Percentiles rank a stretch among this genome's conserved stretches.
These are phyloP conservation scores for Chytriomyces hyalinus DNA, from an alignment of 192 early-diverging fungal genomes.

Conservation along the genomic window DNA sequence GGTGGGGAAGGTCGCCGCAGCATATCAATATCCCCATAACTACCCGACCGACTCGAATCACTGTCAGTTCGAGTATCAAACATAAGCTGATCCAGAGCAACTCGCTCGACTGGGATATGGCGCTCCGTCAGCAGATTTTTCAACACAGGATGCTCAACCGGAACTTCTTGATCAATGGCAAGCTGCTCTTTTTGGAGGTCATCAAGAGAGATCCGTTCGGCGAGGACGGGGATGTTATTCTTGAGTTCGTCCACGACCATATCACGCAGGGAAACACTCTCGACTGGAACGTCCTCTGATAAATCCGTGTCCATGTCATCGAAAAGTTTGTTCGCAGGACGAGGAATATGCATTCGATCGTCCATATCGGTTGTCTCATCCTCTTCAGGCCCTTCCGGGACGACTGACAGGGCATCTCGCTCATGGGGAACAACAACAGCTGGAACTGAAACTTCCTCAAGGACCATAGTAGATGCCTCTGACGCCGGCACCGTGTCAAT, in stretches of 20 bases:
- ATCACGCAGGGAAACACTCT: conserved; percentile 20
- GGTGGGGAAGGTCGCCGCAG: conserved; percentile 1
- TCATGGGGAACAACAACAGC: background rate
- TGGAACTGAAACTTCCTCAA: background rate
- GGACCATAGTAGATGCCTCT: background rate
- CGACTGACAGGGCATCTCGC: background rate
- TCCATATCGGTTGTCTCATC: conserved; percentile 12
- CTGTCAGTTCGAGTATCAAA: background rate
- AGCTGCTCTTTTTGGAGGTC: background rate
- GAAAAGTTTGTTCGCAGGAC: background rate
- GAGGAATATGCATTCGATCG: background rate
- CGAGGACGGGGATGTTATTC: conserved; percentile 3
- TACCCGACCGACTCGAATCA: background rate
- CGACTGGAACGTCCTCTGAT: conserved; percentile 8
- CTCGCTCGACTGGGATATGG: conserved; percentile 26
- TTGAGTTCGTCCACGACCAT: conserved; percentile 11
- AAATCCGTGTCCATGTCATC: conserved; percentile 13
- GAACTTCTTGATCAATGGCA: background rate
- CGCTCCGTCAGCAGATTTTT: conserved; percentile 5
- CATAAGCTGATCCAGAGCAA: conserved; percentile 13
- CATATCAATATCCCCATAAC: conserved; percentile 5
- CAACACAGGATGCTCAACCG: background rate
- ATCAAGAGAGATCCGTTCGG: conserved; percentile 2
- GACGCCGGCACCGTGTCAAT: background rate
- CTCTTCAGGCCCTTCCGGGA: conserved; percentile 9